Evolutionary conservation across 2,329 filamentous ascomycete species (phyloP).

Genomic region (Cladobotryum mycophilum): DNA sequence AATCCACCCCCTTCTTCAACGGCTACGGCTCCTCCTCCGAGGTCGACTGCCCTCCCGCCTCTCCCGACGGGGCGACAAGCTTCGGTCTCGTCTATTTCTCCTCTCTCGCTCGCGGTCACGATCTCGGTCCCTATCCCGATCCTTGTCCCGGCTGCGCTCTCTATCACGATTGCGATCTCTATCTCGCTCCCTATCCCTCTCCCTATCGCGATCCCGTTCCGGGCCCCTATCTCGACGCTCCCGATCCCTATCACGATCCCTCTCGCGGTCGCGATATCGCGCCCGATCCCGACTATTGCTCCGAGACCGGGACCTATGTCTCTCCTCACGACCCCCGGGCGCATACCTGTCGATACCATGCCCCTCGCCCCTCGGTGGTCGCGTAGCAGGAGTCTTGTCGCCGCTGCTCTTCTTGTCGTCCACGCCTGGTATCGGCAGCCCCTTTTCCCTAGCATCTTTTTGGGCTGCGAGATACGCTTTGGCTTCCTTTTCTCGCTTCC

Average conservation of each 20-base stretch:
- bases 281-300: constrained; percentile 29
- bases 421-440: constrained; percentile 51
- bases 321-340: constrained; percentile 37
- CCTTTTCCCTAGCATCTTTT: constrained; percentile 54
- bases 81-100: constrained; percentile 25
- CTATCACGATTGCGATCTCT: constrained; percentile 28
- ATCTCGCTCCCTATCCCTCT: constrained; percentile 31
- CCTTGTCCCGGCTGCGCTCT: constrained; percentile 32
- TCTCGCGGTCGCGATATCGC: constrained; percentile 32
- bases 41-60: constrained; percentile 32
- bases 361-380: constrained; percentile 19
- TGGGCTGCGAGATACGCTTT: constrained; percentile 59
- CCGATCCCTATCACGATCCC: constrained; percentile 26
- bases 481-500: constrained; percentile 56
- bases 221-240: constrained; percentile 25
- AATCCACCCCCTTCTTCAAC: not conserved
- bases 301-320: constrained; percentile 30
- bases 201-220: constrained; percentile 27
- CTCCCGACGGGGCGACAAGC: constrained; percentile 29
- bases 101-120: constrained; percentile 31
- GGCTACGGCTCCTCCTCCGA: constrained; percentile 33
- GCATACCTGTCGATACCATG: constrained; percentile 39
- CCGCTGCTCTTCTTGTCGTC: constrained; percentile 43
- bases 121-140: constrained; percentile 26
- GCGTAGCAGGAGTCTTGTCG: constrained; percentile 40